Conservation (phyloP, 441 rosid genomes). For the Pelargonium myrrhifolium region DNA sequence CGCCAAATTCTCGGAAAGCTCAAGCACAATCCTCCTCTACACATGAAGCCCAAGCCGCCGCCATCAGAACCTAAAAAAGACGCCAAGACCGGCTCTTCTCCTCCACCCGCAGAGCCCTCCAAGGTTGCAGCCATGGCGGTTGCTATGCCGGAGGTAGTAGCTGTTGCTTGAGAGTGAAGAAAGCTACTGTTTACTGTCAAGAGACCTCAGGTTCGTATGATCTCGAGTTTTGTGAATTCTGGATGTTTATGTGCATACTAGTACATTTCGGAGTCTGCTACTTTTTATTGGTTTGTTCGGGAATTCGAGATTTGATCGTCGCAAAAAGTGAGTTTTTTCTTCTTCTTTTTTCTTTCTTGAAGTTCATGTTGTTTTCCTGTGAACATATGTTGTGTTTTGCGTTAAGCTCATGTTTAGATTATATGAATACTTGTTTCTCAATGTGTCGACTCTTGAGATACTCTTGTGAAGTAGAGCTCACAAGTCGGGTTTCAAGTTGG, state of each 20-base stretch:
- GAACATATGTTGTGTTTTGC: background rate
- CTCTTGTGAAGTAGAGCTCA: no score
- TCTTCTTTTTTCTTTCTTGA: no score
- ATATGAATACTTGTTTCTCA: no score
- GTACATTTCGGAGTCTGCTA: no score
- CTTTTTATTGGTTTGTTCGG: background rate
- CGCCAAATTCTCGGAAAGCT: slow-evolving; percentile 46
- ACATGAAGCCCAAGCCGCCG: background rate
- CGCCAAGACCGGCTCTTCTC: background rate
- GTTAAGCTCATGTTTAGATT: no score
- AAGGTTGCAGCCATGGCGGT: background rate
- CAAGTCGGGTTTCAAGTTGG: no score
- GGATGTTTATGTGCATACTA: no score
- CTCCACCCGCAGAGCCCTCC: background rate
- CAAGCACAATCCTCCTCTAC: background rate
- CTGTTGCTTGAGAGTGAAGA: background rate
- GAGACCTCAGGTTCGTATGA: background rate
- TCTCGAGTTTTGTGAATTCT: background rate
- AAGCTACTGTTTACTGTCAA: background rate
- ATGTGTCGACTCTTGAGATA: no score
- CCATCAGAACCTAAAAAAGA: background rate
- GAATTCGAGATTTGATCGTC: background rate
- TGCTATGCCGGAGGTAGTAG: background rate
- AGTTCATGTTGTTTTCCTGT: background rate
- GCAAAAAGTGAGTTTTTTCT: no score